phyloP scores from a whole-genome alignment of 768 basidiomycete genomes.

The Mycena maculata region DNA sequence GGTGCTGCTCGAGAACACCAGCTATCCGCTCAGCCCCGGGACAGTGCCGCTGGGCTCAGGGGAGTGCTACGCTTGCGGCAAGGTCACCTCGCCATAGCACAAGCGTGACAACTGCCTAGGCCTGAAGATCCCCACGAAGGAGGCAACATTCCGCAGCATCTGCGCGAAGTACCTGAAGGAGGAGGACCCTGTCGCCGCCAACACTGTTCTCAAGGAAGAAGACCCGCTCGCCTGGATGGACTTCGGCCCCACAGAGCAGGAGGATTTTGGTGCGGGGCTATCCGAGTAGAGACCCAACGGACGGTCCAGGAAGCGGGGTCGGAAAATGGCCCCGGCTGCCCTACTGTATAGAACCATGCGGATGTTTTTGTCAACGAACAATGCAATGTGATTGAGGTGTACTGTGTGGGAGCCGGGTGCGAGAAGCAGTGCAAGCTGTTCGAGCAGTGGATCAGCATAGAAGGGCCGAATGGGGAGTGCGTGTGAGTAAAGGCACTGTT shows the following conservation, averaged over 20 bases:
- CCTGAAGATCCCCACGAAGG: slow-evolving; percentile 10
- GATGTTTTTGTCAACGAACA: slow-evolving; percentile 8
- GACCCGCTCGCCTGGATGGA: slow-evolving; percentile 24
- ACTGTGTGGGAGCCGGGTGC: slow-evolving; percentile 26
- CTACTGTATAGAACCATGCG: not conserved
- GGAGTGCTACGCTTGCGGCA: slow-evolving; percentile 30
- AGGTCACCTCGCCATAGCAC: slow-evolving; percentile 8
- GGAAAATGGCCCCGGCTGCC: slow-evolving; percentile 24
- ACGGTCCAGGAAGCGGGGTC: slow-evolving; percentile 11
- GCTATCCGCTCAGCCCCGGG: slow-evolving; percentile 28
- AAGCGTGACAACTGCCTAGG: slow-evolving; percentile 9
- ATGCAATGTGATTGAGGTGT: slow-evolving; percentile 14
- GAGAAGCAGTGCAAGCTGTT: slow-evolving; percentile 34
- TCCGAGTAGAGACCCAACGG: no score
- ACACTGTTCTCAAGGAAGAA: slow-evolving; percentile 14
- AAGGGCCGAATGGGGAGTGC: slow-evolving; percentile 30
- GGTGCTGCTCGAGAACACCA: not conserved
- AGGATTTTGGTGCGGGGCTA: slow-evolving; percentile 38
- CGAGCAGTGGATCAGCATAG: slow-evolving; percentile 34
- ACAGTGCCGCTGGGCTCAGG: slow-evolving; percentile 7
- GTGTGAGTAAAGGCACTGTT: slow-evolving; percentile 36
- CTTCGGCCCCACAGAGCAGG: slow-evolving; percentile 34
- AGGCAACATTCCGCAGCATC: slow-evolving; percentile 7
- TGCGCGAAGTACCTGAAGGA: not conserved
- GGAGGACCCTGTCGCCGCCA: not conserved